Conservation (phyloP, 2,329 filamentous ascomycete species). For the Exserohilum turcica region DNA sequence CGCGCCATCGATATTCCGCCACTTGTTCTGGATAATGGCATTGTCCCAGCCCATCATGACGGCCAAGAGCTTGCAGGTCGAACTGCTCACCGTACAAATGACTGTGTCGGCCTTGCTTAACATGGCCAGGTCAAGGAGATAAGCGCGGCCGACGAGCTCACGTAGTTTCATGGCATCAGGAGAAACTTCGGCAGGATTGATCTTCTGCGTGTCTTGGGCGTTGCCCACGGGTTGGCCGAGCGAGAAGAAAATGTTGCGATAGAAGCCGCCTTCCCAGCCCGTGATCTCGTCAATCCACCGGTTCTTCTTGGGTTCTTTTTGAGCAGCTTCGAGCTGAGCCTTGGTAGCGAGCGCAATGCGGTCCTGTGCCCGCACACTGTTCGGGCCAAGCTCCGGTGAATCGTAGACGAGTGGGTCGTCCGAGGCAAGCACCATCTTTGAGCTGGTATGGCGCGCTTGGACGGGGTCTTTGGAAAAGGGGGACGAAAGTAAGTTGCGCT, state of each 20-base stretch:
- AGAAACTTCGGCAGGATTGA: constrained; percentile 30
- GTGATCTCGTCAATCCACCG: constrained; percentile 74
- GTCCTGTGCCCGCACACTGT: constrained; percentile 68
- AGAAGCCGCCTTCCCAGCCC: constrained; percentile 91
- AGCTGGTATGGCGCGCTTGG: constrained; percentile 34
- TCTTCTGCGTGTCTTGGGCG: constrained; percentile 31
- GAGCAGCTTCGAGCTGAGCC: constrained; percentile 50
- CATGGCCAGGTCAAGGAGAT: constrained; percentile 79
- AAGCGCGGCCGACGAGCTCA: constrained; percentile 77
- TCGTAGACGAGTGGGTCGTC: constrained; percentile 80
- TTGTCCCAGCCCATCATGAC: constrained; percentile 87
- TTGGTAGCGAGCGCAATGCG: constrained; percentile 77
- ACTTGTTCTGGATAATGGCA: constrained; percentile 57
- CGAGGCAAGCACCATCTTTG: constrained; percentile 69
- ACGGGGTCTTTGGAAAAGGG: constrained; percentile 21
- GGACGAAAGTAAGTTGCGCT: constrained; percentile 9
- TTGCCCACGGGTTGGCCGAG: constrained; percentile 59
- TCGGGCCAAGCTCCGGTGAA: constrained; percentile 64
- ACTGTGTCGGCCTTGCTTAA: constrained; percentile 71
- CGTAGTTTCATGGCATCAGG: constrained; percentile 67
- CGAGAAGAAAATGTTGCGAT: constrained; percentile 78
- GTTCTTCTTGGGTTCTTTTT: constrained; percentile 41
- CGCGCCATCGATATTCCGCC: constrained; percentile 69
- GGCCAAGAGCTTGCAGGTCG: constrained; percentile 71
- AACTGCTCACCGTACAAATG: constrained; percentile 75